phyloP scores from a whole-genome alignment of 2,329 filamentous ascomycete species.

The Cercospora sp. region DNA sequence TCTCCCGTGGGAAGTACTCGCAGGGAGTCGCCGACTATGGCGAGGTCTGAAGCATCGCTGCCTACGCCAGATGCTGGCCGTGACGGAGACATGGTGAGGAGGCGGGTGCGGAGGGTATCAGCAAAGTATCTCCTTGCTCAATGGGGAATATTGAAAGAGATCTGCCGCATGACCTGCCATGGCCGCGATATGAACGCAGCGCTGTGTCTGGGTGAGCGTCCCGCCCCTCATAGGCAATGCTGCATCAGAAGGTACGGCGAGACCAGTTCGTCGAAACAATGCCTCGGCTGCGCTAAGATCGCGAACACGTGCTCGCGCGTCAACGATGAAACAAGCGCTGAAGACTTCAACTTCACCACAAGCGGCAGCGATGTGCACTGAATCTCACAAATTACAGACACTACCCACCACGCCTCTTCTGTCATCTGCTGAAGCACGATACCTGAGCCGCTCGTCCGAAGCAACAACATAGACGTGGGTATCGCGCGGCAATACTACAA shows the following conservation, averaged over 20 bases:
- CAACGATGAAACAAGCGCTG: not conserved
- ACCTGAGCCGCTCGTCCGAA: not conserved
- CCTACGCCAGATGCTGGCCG: slow-evolving; percentile 5
- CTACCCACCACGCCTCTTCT: not conserved
- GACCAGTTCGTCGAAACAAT: not conserved
- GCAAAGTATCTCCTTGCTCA: not conserved
- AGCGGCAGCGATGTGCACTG: not conserved
- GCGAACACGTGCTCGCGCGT: not conserved
- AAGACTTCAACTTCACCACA: not conserved
- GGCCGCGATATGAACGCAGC: not conserved
- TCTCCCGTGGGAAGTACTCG: slow-evolving; percentile 50
- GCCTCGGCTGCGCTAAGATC: not conserved
- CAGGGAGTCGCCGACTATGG: slow-evolving; percentile 49
- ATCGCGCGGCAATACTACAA: not conserved
- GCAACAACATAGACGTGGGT: not conserved
- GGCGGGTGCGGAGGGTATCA: not conserved
- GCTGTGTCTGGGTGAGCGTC: not conserved
- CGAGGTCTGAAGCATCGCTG: slow-evolving; percentile 42
- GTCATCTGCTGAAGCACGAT: not conserved
- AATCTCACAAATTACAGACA: not conserved
- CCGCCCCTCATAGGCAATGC: not conserved
- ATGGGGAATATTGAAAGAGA: not conserved
- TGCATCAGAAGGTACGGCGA: not conserved
- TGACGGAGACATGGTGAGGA: slow-evolving; percentile 13
- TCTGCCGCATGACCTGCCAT: not conserved